These are phyloP conservation scores for Elsinoe ampelina DNA, from an alignment of 2,329 filamentous ascomycete genomes.

Conservation along the genomic window DNA sequence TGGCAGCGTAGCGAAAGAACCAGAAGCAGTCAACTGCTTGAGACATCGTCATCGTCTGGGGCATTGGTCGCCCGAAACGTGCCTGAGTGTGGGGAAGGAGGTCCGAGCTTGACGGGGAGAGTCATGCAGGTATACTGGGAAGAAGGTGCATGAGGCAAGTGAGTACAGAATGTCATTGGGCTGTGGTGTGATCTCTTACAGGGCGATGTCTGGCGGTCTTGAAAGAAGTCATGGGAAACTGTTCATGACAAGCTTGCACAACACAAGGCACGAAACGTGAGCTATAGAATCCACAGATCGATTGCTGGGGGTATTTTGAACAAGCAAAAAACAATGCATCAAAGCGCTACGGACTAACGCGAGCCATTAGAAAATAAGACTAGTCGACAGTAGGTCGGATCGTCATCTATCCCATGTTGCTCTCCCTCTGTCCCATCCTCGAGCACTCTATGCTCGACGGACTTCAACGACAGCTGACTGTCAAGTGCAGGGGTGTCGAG, in stretches of 20 bases:
- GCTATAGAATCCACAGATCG: conserved; percentile 10
- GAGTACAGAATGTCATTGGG: too few relatives aligned
- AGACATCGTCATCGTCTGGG: background rate
- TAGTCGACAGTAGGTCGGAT: conserved; percentile 10
- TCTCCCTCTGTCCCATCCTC: background rate
- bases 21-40: background rate
- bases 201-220: too few relatives aligned
- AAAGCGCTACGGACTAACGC: conserved; percentile 5
- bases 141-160: too few relatives aligned
- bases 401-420: conserved; percentile 5
- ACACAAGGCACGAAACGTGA: background rate
- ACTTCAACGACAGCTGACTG: background rate
- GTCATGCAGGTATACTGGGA: too few relatives aligned
- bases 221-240: too few relatives aligned
- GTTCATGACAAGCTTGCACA: background rate
- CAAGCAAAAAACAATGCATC: conserved; percentile 13
- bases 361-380: conserved; percentile 14
- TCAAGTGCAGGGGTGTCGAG: background rate
- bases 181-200: too few relatives aligned
- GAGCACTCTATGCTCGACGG: background rate
- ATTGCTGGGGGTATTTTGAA: conserved; percentile 13
- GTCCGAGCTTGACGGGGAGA: too few relatives aligned
- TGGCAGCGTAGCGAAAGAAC: background rate
- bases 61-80: background rate
- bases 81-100: background rate